Base-by-base conservation (phyloP, 202 grass and related monocot species). In the Alloteropsis angusta region DNA sequence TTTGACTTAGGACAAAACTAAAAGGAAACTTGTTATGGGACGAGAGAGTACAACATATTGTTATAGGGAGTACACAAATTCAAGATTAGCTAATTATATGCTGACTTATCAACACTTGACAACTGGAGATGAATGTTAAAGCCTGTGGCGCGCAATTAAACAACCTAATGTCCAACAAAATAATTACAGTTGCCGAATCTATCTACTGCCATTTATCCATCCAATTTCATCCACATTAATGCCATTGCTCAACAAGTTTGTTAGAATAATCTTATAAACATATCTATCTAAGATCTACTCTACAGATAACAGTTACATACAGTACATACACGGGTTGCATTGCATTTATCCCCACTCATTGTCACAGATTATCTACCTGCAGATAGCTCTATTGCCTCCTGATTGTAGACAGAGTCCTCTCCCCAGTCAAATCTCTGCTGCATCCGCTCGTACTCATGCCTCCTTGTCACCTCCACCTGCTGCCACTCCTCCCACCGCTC, bases 401-500 rank as follows among this genome's bases (percentile, higher is more conserved):
- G 84, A 83, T 81, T 93, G 65, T 87, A 72, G 4, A 87, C 52
- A 7, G 93, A 89, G 44, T 89, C 78, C 23, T 93, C 88, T 3
- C 74, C 84, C 78, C 90, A 92, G 72, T 88, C 86, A 9, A 91
- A 88, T 14, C 82, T 75, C 74, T 55, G 57, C 44, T 93, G 90
- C 76, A 89, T 75, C 65, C 82, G 78, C 49, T 97, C 90, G 3
- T 93, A 83, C 22, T 91, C 86, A 45, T 86, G 78, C 44, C 91
- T 88, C 79, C 89, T 86, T 16, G 76, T 83, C 58, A 90, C 87
- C 71, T 86, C 86, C 2, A 94, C 74, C 75, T 88, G 86, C 76
- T 92, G 91, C 86, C 89, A 87, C 46, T 94, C 86, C 75, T 92
- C 94, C 94, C 94, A 94, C 52, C 83, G 85, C 80, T 92, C 94